Evolutionary conservation across 495 filamentous ascomycete genomes (phyloP), one percentile per base, ranked within the genome.

Genomic region (Penicillium diatomitis): DNA sequence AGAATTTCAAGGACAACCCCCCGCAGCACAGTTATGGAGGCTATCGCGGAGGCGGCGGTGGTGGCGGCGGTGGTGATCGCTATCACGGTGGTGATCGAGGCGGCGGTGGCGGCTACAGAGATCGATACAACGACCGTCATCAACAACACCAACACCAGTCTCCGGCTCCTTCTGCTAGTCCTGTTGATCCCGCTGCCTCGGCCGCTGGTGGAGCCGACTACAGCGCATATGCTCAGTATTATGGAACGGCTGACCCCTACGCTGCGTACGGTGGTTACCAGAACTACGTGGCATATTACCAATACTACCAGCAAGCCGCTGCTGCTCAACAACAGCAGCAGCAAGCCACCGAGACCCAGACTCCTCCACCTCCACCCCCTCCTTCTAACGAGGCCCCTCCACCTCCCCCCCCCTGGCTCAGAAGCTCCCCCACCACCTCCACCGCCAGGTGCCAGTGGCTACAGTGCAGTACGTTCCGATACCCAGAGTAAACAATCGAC

Each of bases 231-330:
- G 87, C 88, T 4, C 86, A 90, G 66, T 90, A 91, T 54, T 88
- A 89, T 50, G 71, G 69, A 56, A 72, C 72, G 36, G 72, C 78
- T 35, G 92, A 98, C 54, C 91, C 91, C 0, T 98, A 96, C 63
- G 89, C 88, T 4, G 83, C 86, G 30, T 96, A 94, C 52, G 92
- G 92, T 48, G 92, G 92, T 29, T 92, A 92, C 59, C 75, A 80
- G 53, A 82, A 79, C 37, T 90, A 95, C 49, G 72, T 87, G 43
- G 69, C 70, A 34, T 72, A 75, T 58, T 82, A 81, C 54, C 80
- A 85, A 57, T 88, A 89, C 60, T 85, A 88, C 48, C 80, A 84
- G 50, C 76, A 81, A 56, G 75, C 72, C 37, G 73, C 73, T 36
- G 77, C 80, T 47, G 76, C 74, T 46, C 74, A 76, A 52, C 66